These are phyloP conservation scores for Linnemannia elongata DNA, from an alignment of 192 early-diverging fungal genomes.

Conservation along the genomic window DNA sequence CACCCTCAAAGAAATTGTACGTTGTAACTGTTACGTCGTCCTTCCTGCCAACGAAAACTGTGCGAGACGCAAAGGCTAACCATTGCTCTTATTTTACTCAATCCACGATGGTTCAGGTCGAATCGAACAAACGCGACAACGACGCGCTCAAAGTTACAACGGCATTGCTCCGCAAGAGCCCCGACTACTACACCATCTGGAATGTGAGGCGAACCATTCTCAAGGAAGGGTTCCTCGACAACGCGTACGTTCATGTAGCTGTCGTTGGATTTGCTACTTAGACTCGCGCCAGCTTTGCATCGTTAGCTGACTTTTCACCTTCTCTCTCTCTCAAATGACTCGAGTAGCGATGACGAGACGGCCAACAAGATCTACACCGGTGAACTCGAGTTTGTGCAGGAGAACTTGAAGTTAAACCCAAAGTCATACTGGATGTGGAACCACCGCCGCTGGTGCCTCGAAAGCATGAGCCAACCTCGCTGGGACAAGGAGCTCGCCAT, in stretches of 20 bases:
- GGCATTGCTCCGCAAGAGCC: constrained; percentile 82
- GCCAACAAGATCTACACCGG: constrained; percentile 57
- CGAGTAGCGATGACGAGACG: constrained; percentile 51
- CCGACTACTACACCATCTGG: constrained; percentile 96
- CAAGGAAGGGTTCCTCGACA: constrained; percentile 58
- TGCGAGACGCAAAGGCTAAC: no score
- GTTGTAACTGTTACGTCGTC: background rate
- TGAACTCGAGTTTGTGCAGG: constrained; percentile 86
- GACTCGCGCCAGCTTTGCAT: constrained; percentile 7
- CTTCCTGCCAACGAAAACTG: no score
- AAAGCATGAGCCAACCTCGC: constrained; percentile 77
- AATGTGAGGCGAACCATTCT: constrained; percentile 89
- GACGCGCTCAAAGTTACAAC: constrained; percentile 78
- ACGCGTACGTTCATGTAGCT: constrained; percentile 33
- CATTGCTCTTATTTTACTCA: no score
- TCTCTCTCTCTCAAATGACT: background rate
- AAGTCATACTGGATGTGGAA: constrained; percentile 99
- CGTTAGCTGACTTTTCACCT: background rate
- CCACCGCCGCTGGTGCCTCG: constrained; percentile 93
- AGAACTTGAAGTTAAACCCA: constrained; percentile 80
- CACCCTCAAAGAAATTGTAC: constrained; percentile 37
- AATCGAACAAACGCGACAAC: constrained; percentile 49
- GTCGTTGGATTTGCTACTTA: constrained; percentile 17
- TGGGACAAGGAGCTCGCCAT: constrained; percentile 88
- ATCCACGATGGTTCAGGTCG: constrained; percentile 27